Conservation (phyloP, 345 rosid species). For the Angophora floribunda region DNA sequence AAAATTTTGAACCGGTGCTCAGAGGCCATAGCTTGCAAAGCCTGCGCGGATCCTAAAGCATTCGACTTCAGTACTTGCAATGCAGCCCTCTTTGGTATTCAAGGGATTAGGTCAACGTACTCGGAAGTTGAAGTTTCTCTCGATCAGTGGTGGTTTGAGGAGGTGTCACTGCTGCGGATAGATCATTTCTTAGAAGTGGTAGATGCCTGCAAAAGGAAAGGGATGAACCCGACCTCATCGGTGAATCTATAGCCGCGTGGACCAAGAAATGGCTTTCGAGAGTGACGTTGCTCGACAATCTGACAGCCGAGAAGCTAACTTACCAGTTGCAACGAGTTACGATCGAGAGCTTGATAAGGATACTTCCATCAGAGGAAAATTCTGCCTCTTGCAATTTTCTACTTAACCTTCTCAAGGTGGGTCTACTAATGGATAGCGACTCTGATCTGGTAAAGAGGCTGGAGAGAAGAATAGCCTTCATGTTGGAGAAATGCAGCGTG, state of each 20-base stretch:
- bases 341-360: conserved; percentile 25
- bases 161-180: conserved; percentile 38
- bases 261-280: conserved; percentile 34
- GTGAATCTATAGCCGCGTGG: conserved; percentile 42
- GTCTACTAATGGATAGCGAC: conserved; percentile 13
- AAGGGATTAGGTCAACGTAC: neutral
- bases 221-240: conserved; percentile 28
- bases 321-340: conserved; percentile 16
- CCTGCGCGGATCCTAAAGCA: conserved; percentile 10
- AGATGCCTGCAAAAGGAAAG: conserved; percentile 24
- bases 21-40: conserved; percentile 45
- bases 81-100: neutral
- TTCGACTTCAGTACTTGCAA: neutral
- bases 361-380: conserved; percentile 29
- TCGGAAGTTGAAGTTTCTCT: neutral
- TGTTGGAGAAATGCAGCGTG: conserved; percentile 30
- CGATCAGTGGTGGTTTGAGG: conserved; percentile 49
- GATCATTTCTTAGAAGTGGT: conserved; percentile 49
- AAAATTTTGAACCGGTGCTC: conserved; percentile 30
- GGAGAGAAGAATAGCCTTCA: conserved; percentile 17
- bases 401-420: conserved; percentile 40
- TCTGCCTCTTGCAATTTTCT: conserved; percentile 47
- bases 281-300: conserved; percentile 7
- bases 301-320: conserved; percentile 11
- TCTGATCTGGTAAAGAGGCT: conserved; percentile 7